Conservation (phyloP, 352 stramenopile species). For the Globisporangium rhizosaccharum region DNA sequence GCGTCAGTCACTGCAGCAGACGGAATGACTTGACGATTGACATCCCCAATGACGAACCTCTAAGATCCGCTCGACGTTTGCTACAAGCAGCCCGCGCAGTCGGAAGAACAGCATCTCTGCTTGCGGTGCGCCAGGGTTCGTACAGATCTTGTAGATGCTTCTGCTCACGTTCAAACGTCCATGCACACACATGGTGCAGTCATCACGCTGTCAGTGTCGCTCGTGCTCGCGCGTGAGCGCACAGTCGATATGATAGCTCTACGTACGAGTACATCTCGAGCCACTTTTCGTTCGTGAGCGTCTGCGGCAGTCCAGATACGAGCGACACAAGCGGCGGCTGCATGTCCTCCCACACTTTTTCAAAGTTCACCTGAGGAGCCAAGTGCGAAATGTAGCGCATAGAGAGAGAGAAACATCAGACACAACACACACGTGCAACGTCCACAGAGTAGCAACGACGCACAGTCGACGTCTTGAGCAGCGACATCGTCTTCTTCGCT, state of each 20-base stretch:
- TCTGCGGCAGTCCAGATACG: slow-evolving; percentile 57
- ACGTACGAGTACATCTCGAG: slow-evolving; percentile 86
- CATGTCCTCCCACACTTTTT: slow-evolving; percentile 80
- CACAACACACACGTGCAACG: not conserved
- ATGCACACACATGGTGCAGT: not conserved
- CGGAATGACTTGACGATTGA: not conserved
- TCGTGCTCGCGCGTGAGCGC: not conserved
- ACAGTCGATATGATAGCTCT: not conserved
- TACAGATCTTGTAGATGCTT: slow-evolving; percentile 88
- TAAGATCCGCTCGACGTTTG: slow-evolving; percentile 60
- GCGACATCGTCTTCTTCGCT: slow-evolving; percentile 40
- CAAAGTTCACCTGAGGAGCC: slow-evolving; percentile 69
- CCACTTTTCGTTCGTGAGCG: slow-evolving; percentile 79
- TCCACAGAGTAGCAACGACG: not conserved
- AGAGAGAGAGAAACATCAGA: not conserved
- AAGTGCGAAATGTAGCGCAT: no score
- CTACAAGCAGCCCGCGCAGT: slow-evolving; percentile 57
- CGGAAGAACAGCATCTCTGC: slow-evolving; percentile 83
- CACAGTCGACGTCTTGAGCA: slow-evolving; percentile 78
- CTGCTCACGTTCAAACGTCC: slow-evolving; percentile 15
- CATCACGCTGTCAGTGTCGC: not conserved
- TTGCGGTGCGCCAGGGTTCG: slow-evolving; percentile 70
- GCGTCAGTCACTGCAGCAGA: not conserved
- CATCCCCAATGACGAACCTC: slow-evolving; percentile 19
- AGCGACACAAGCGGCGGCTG: slow-evolving; percentile 71